These are phyloP conservation scores for Ceratobasidium sp. DNA, from an alignment of 1,284 basidiomycete species.

Conservation along the genomic window DNA sequence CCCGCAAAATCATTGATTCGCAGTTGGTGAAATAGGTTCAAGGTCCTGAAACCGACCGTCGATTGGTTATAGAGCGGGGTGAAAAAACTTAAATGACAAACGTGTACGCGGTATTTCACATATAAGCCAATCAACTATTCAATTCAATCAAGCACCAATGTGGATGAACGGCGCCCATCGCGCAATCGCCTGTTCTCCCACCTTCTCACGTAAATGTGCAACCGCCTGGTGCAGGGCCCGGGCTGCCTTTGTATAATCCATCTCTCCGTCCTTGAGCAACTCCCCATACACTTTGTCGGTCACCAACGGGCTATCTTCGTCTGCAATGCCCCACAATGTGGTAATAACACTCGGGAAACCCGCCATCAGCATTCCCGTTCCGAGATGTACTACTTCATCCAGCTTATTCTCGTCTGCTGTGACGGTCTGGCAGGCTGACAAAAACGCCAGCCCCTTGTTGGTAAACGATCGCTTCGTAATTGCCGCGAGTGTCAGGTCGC, in stretches of 20 bases:
- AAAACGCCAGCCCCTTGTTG: neutral
- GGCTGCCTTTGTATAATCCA: neutral
- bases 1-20: too few species aligned
- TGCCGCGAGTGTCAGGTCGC: neutral
- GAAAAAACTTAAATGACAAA: too few species aligned
- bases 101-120: too few species aligned
- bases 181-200: neutral
- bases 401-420: neutral
- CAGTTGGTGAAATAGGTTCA: too few species aligned
- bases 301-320: neutral
- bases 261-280: neutral
- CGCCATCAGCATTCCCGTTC: too few species aligned
- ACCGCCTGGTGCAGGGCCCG: neutral
- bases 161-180: neutral
- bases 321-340: neutral
- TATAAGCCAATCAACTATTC: too few species aligned
- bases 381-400: neutral
- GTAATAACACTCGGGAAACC: too few species aligned
- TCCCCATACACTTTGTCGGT: neutral
- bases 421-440: neutral
- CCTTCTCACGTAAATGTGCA: neutral
- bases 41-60: too few species aligned
- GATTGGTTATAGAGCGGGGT: too few species aligned
- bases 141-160: neutral
- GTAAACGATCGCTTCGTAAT: neutral